Conservation (phyloP, 1,284 basidiomycete species). For the Singerocomus inundabilis region DNA sequence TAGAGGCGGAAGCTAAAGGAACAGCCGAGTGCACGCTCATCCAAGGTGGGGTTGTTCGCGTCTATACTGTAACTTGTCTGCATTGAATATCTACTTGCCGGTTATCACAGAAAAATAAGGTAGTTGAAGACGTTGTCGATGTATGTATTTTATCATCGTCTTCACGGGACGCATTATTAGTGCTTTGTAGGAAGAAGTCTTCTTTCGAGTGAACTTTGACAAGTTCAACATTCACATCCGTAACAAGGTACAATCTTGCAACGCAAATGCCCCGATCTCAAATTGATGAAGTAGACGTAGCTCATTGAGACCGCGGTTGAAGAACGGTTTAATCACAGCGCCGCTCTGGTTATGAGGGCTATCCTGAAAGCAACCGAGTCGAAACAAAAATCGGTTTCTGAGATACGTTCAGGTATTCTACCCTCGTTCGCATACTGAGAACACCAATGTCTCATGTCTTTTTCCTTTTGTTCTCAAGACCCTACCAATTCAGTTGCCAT, state of each 20-base stretch:
- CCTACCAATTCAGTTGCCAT: conserved; percentile 63
- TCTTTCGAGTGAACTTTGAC: conserved; percentile 86
- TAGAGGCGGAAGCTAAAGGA: conserved; percentile 65
- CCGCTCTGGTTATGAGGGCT: conserved; percentile 70
- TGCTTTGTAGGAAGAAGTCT: conserved; percentile 59
- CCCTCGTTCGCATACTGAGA: neutral
- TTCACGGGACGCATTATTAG: conserved; percentile 3
- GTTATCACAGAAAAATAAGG: conserved; percentile 48
- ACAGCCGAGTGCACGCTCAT: conserved; percentile 42
- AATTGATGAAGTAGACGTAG: conserved; percentile 39
- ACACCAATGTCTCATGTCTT: conserved; percentile 1
- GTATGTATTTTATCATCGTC: conserved; percentile 41
- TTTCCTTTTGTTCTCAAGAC: conserved; percentile 40
- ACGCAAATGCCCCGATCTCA: neutral
- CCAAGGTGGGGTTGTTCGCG: conserved; percentile 44
- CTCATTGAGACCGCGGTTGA: conserved; percentile 72
- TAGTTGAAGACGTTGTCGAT: conserved; percentile 60
- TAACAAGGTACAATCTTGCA: conserved; percentile 61
- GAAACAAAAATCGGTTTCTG: conserved; percentile 59
- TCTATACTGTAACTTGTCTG: neutral
- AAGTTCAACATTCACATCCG: conserved; percentile 88
- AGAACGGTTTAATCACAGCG: conserved; percentile 76
- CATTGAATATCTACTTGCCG: conserved; percentile 3
- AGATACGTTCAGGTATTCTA: conserved; percentile 59
- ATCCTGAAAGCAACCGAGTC: conserved; percentile 68